phyloP scores from a whole-genome alignment of 202 grass and related monocot species.

The Carex arenaria region DNA sequence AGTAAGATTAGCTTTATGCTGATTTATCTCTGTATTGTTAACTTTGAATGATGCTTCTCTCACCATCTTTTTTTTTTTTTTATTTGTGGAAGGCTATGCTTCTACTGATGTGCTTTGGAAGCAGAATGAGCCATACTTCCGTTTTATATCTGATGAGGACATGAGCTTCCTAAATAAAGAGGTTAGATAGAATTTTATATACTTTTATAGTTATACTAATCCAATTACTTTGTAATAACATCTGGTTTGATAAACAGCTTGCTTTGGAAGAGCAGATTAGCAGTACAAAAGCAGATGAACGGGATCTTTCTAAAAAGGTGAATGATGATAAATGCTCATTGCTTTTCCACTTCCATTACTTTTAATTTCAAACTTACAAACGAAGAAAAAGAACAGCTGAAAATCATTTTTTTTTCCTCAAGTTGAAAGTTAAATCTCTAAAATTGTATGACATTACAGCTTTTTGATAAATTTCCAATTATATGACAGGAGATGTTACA shows the following conservation, averaged over 20 bases:
- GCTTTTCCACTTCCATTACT: neutral
- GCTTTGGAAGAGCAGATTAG: neutral
- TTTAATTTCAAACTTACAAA: neutral
- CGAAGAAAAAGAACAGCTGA: neutral
- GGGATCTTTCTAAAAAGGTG: conserved; percentile 14
- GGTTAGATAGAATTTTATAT: conserved; percentile 42
- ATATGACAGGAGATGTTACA: conserved; percentile 43
- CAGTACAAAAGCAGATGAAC: neutral
- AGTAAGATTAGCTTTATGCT: conserved; percentile 5
- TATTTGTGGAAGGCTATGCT: conserved; percentile 44
- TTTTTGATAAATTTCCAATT: conserved; percentile 37
- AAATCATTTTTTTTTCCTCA: neutral
- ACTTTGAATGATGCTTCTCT: conserved; percentile 20
- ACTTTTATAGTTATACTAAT: conserved; percentile 11
- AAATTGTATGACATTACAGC: conserved; percentile 29
- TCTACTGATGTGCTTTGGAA: conserved; percentile 50
- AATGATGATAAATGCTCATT: neutral
- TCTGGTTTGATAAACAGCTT: conserved; percentile 12
- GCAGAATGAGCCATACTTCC: conserved; percentile 63
- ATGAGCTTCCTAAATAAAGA: conserved; percentile 54
- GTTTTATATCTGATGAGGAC: conserved; percentile 58
- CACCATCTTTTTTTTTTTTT: neutral
- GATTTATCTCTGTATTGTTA: conserved; percentile 9
- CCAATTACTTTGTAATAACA: conserved; percentile 3
- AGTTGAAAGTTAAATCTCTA: conserved; percentile 6